Evolutionary conservation across 148 eudicot genomes (phyloP), one percentile per base, ranked within the genome.

Genomic region (Diospyros kaki): DNA sequence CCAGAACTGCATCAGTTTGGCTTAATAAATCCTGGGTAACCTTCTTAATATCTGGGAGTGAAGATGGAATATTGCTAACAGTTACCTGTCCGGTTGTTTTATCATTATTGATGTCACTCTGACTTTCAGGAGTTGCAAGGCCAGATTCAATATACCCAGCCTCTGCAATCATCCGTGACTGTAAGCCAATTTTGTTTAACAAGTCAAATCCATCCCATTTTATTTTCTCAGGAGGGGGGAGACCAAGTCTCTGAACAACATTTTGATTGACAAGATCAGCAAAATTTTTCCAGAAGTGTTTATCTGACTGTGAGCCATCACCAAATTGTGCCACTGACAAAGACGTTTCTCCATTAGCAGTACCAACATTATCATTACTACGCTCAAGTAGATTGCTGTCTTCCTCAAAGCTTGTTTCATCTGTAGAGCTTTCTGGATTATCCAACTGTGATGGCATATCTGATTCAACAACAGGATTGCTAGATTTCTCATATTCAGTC

Each of bases 181-280:
- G 88, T 73, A 81, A 73, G 68, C 96, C 98, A 70, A 90, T 84
- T 56, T 74, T 89, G 69, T 88, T 83, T 76, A 95, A 82, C 46
- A 90, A 67, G 68, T 92, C 97, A 76, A 95, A 83, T 39, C 85
- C 91, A 80, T 92, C 98, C 98, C 98, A 95, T 81, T 86, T 90
- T 78, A 95, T 81, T 64, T 86, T 89, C 76, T 89, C 97, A 61
- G 91, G 88, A 76, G 79, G 81, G 75, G 97, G 81, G 73, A 90
- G 87, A 80, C 94, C 98, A 51, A 90, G 81, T 82, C 88, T 83
- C 69, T 89, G 84, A 77, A 90, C 88, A 64, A 94, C 85, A 83
- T 86, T 89, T 77, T 89, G 87, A 80, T 76, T 86, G 73, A 95
- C 81, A 60, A 85, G 72, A 82, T 87, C 91, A 52, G 90, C 82